These are phyloP conservation scores for Colletotrichum karsti DNA, from an alignment of 2,329 filamentous ascomycete species.

Conservation along the genomic window DNA sequence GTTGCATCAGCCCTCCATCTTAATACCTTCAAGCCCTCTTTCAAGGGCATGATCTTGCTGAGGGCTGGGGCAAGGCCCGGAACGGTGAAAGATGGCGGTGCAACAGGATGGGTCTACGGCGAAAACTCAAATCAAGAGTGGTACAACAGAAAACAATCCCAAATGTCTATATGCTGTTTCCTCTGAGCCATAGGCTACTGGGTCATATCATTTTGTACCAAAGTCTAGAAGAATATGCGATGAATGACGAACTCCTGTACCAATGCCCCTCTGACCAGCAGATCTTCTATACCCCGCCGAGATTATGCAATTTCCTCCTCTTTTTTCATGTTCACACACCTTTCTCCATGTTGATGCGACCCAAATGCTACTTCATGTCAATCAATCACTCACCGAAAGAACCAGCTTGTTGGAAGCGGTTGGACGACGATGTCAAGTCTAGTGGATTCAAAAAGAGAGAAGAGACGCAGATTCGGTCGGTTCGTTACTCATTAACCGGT, in stretches of 20 bases:
- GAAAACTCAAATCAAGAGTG: too few relatives aligned
- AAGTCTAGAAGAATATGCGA: neutral
- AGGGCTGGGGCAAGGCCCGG: too few relatives aligned
- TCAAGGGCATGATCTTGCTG: too few relatives aligned
- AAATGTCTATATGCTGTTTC: too few relatives aligned
- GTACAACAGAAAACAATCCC: too few relatives aligned
- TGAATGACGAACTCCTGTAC: neutral
- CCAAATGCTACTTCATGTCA: neutral
- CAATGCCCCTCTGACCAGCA: neutral
- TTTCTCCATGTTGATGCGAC: neutral
- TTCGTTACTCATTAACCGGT: conserved; percentile 14
- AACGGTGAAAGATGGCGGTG: too few relatives aligned
- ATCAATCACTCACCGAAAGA: neutral
- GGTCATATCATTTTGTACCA: too few relatives aligned
- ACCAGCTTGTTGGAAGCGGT: neutral
- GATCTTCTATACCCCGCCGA: neutral
- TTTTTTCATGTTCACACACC: neutral
- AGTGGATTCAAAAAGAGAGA: neutral
- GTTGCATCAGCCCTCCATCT: too few relatives aligned
- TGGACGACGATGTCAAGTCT: neutral
- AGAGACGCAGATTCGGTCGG: neutral
- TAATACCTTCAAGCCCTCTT: too few relatives aligned
- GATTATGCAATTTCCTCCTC: neutral
- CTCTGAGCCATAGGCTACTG: too few relatives aligned
- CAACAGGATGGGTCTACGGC: too few relatives aligned